A percentile compares a stretch with the other conserved stretches of the same genome.
Conservation (phyloP, 331 rosid species). For the Rhamnella rubrinervis region DNA sequence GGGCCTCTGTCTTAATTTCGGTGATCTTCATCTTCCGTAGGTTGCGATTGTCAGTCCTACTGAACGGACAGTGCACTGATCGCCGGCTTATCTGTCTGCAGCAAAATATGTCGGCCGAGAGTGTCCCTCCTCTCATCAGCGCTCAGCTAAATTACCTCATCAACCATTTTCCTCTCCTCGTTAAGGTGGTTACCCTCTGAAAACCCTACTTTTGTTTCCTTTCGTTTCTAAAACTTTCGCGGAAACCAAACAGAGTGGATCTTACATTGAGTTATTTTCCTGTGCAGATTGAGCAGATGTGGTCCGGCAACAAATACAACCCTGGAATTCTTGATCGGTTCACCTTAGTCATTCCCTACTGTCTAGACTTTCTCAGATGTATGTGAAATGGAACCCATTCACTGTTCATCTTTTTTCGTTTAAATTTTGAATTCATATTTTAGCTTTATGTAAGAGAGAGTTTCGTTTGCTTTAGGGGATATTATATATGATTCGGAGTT, state of each 20-base stretch:
- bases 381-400: not conserved
- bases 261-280: not conserved
- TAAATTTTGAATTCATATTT: not conserved
- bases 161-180: slow-evolving; percentile 52
- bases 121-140: slow-evolving; percentile 66
- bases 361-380: slow-evolving; percentile 75
- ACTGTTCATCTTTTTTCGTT: too few species aligned
- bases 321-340: slow-evolving; percentile 67
- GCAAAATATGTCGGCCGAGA: slow-evolving; percentile 49
- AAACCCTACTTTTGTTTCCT: slow-evolving; percentile 6
- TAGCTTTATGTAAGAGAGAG: not conserved
- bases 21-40: too few species aligned
- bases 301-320: slow-evolving; percentile 70
- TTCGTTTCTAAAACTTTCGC: slow-evolving; percentile 3
- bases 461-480: slow-evolving; percentile 59
- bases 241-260: not conserved
- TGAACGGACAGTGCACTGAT: not conserved
- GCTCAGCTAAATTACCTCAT: slow-evolving; percentile 76
- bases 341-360: slow-evolving; percentile 75
- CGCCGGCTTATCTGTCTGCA: not conserved
- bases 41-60: not conserved
- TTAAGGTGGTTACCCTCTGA: slow-evolving; percentile 63
- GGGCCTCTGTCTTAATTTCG: too few species aligned
- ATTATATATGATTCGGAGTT: slow-evolving; percentile 53
- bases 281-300: slow-evolving; percentile 75